These are phyloP conservation scores for Thalassiosira allenii DNA, from an alignment of 352 stramenopile species.

Conservation along the genomic window DNA sequence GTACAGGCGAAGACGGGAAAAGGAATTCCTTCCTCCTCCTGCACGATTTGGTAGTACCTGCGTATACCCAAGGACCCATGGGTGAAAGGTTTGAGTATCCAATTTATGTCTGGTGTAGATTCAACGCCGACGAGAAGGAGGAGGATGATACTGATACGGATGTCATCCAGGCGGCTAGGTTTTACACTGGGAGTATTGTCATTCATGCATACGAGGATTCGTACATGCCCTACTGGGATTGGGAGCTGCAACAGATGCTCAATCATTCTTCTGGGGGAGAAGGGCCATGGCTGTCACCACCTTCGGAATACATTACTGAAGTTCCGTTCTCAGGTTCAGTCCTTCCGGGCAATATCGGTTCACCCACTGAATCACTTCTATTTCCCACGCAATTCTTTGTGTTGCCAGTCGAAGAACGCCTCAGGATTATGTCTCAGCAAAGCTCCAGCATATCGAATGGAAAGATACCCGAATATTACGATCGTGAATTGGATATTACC, in stretches of 20 bases:
- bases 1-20: too few species aligned
- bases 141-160: constrained; percentile 4
- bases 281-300: too few species aligned
- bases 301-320: constrained; percentile 46
- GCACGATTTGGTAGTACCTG: constrained; percentile 43
- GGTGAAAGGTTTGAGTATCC: constrained; percentile 29
- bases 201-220: constrained; percentile 55
- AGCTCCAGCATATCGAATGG: constrained; percentile 6
- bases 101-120: constrained; percentile 53
- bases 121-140: too few species aligned
- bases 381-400: constrained; percentile 55
- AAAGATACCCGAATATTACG: constrained; percentile 44
- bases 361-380: constrained; percentile 53
- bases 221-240: constrained; percentile 54
- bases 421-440: constrained; percentile 18
- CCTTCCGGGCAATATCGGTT: constrained; percentile 52
- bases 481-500: constrained; percentile 52
- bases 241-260: constrained; percentile 56
- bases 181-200: constrained; percentile 64
- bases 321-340: constrained; percentile 61
- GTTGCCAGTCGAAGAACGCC: constrained; percentile 31
- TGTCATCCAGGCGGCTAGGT: constrained; percentile 18
- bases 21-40: constrained; percentile 39
- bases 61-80: constrained; percentile 15
- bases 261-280: too few species aligned